Percentiles rank a stretch among this genome's conserved stretches.
These are phyloP conservation scores for Laburnicola sp. DNA, from an alignment of 2,329 filamentous ascomycete genomes.

Conservation along the genomic window DNA sequence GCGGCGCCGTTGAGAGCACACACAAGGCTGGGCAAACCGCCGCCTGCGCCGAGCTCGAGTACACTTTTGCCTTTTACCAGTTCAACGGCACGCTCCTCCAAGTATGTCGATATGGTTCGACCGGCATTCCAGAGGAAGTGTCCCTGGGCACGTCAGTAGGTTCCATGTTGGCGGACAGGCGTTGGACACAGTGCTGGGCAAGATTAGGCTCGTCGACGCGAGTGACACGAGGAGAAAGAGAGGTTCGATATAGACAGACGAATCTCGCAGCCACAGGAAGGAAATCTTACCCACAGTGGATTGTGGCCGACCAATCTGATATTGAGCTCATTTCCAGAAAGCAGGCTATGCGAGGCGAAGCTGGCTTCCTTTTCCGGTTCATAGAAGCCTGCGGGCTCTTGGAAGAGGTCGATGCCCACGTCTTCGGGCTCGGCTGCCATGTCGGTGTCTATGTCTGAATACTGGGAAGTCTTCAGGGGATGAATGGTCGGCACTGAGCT, in stretches of 20 bases:
- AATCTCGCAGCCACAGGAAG: slow-evolving; percentile 1
- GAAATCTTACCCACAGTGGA: slow-evolving; percentile 71
- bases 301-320: slow-evolving; percentile 84
- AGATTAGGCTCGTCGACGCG: not conserved
- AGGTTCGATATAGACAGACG: not conserved
- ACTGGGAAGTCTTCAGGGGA: not conserved
- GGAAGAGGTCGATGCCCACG: slow-evolving; percentile 63
- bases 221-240: not conserved
- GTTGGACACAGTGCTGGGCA: not conserved
- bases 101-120: slow-evolving; percentile 74
- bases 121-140: slow-evolving; percentile 92
- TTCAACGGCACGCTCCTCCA: slow-evolving; percentile 66
- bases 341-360: slow-evolving; percentile 69
- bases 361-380: slow-evolving; percentile 76
- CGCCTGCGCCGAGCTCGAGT: slow-evolving; percentile 86
- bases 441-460: not conserved
- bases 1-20: slow-evolving; percentile 71
- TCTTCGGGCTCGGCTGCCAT: slow-evolving; percentile 41
- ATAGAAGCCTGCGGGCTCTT: slow-evolving; percentile 80
- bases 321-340: slow-evolving; percentile 65
- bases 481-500: slow-evolving; percentile 2
- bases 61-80: slow-evolving; percentile 71
- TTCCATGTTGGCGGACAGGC: not conserved
- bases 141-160: slow-evolving; percentile 53
- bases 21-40: slow-evolving; percentile 80